Evolutionary conservation across 495 filamentous ascomycete species (phyloP), one percentile per base, ranked within the genome.

Genomic region (Cairneyella variabilis): DNA sequence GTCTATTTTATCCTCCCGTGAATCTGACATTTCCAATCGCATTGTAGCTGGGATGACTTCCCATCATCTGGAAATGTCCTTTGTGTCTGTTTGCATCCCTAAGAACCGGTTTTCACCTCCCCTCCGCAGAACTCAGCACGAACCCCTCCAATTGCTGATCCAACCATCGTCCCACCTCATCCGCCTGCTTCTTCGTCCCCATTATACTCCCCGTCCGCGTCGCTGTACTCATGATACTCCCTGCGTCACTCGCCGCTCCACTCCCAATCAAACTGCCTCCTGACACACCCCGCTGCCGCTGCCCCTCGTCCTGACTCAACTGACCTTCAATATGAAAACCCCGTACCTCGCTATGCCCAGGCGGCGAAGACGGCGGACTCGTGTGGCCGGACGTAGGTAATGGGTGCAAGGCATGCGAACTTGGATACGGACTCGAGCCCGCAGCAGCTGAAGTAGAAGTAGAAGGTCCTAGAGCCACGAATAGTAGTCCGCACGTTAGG

Each of bases 391-490:
- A 50, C 3, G 28, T 20, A 7, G 47, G 36, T 14, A 45, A 46
- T 17, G 27, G 30, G 23, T 23, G 28, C 18, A 42, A 23, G 5
- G 45, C 28, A 9, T 50, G 40, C 11, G 30, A 37, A 28, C 8
- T 48, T 39, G 42, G 23, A 14, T 37, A 23, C 10, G 32, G 30
- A 39, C 18, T 53, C 11, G 48, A 34, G 20, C 17, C 17, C 36
- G 22, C 4, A 9, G 54, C 20, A 11, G 56, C 41, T n/a, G 72
- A 71, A n/a, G n/a, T n/a, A n/a, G n/a, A n/a, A n/a, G n/a, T n/a
- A n/a, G n/a, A n/a, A n/a, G n/a, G n/a, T n/a, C 76, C 76, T 41
- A 78, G 67, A 57, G 73, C 76, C 41, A 81, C 69, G 54, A 79
- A 77, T 32, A 81, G 56, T 53, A 81, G 66, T 12, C 74, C 75